Evolutionary conservation across 148 eudicot species (phyloP), one percentile per base, ranked within the genome.

Genomic region (Nepenthes mirabilis): DNA sequence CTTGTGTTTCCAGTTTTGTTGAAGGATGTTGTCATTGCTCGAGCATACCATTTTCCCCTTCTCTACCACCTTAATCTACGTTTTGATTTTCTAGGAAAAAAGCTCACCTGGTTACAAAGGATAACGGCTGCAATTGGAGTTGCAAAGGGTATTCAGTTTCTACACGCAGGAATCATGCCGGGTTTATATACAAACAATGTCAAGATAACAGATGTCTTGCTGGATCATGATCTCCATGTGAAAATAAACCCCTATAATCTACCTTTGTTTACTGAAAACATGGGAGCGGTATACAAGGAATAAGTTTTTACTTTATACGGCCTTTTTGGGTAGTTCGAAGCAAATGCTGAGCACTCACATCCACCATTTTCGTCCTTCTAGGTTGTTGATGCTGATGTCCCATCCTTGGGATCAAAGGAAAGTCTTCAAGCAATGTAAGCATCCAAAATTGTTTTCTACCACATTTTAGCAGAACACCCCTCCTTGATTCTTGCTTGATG

Each of bases 71-170:
- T 40, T 4, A 40, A 40, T 40, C 45, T 40, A 23, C 23, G 11
- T 11, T 36, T 35, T 65, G 52, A 1, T 9, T 53, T 68, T 43
- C 11, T 72, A 67, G 88, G 81, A 53, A 71, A 70, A 40, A 89
- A 72, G 65, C 75, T 83, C 52, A 67, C 63, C 7, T 89, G 94
- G 94, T 66, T 79, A 5, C 83, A 80, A 58, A 76, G 97, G 76
- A 79, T 83, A 55, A 63, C 79, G 34, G 79, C 89, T 69, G 90
- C 77, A 43, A 77, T 83, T n/a, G 94, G 78, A 66, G 77, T 86
- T 37, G 87, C 88, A n/a, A 79, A 69, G 70, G 94, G 97, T n/a
- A 74, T 89, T 33, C 94, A 86, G 64, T 89, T 86, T 77, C 88
- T 89, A 36, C 87, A 86, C 37, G 83, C 90, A 5, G 94, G 90